Evolutionary conservation across 441 rosid genomes (phyloP), one percentile per base, ranked within the genome.

Genomic region (Manihot esculenta): DNA sequence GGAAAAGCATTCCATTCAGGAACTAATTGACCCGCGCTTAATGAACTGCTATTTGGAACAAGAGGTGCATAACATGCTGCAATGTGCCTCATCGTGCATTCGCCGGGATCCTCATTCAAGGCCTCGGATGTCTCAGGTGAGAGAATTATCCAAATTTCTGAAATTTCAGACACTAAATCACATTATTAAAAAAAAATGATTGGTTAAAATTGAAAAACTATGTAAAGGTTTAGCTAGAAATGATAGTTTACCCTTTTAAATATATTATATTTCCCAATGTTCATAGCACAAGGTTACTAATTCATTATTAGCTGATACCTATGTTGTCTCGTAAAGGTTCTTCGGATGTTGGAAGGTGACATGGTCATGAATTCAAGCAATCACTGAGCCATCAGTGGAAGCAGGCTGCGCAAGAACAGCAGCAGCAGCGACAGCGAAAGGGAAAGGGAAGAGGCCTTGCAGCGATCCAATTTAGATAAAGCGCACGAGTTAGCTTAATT

Each of bases 41-140:
- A 83, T 69, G 63, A 72, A 76, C 74, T 47, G 69, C 74, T 88
- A 84, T 69, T 76, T 84, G 5, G 90, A 87, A 78, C 72, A 72
- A 13, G 94, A 94, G 79, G 87, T 91, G 59, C 65, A 77, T 49
- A 81, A 87, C 70, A 90, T 92, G 98, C 79, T 94, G 82, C 89
- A 85, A 13, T 90, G 91, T 65, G 98, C 97, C 38, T 89, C 89
- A 0, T 75, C 84, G 60, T 95, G 98, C 84, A 85, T 95, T 54
- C 82, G 86, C 21, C 84, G 93, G 62, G 96, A 94, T 74, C 96
- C 97, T 56, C 83, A 71, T 67, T 76, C 81, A 64, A 87, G 99
- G 87, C 96, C 98, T 45, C 96, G 98, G n/a, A 86, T 94, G 88
- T 94, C 99, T 73, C 97, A 94, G 96, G 99, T 94, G 51, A 44